A percentile compares a stretch with the other conserved stretches of the same genome.
These are phyloP conservation scores for Vaccinium vitisidaea DNA, from an alignment of 148 eudicot species.

Conservation along the genomic window DNA sequence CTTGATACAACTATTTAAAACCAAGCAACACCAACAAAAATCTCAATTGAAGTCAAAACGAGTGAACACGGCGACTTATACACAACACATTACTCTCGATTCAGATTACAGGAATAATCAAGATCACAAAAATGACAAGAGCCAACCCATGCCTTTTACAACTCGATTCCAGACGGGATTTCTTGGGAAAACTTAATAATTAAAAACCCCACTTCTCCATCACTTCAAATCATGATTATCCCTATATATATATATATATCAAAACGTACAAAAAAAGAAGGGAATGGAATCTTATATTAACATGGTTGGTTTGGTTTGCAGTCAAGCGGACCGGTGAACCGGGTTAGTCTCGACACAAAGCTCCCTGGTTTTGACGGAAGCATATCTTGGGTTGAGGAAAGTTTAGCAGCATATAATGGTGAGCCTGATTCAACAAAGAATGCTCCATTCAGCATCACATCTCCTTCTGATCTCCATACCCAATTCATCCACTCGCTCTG, in stretches of 20 bases:
- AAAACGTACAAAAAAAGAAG: not conserved
- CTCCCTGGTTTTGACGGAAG: constrained; percentile 36
- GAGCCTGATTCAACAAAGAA: constrained; percentile 42
- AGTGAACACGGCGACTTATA: too few species aligned
- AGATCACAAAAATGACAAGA: not conserved
- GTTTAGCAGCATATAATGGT: not conserved
- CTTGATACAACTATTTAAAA: not conserved
- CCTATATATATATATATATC: not conserved
- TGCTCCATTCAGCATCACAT: constrained; percentile 46
- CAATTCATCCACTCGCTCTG: constrained; percentile 39
- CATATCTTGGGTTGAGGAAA: constrained; percentile 1
- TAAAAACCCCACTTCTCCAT: not conserved
- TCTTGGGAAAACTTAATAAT: too few species aligned
- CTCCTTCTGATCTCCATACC: constrained; percentile 58
- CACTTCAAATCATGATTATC: not conserved
- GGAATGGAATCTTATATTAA: not conserved
- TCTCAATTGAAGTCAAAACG: too few species aligned
- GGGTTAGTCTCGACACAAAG: constrained; percentile 39
- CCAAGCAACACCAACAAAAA: not conserved
- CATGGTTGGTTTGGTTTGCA: constrained; percentile 33
- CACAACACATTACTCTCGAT: not conserved
- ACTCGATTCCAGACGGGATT: not conserved
- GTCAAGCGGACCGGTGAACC: constrained; percentile 40
- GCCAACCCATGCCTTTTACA: not conserved
- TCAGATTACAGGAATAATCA: not conserved